Evolutionary conservation across 495 filamentous ascomycete genomes (phyloP).

Genomic region (Neurospora intermedia): DNA sequence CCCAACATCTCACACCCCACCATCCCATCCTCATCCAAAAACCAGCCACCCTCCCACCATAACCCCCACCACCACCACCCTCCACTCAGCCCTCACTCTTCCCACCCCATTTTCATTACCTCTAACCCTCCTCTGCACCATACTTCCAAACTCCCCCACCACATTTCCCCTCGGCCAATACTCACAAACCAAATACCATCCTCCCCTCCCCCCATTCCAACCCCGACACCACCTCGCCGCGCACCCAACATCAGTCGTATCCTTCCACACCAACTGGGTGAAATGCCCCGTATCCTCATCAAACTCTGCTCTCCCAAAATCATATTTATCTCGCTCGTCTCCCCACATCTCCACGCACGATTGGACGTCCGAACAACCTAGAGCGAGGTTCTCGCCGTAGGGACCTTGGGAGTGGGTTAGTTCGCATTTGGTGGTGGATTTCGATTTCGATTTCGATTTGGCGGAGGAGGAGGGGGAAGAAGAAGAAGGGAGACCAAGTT

Average conservation of each 20-base stretch:
- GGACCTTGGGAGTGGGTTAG: conserved; percentile 58
- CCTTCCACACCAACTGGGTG: conserved; percentile 74
- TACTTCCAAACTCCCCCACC: conserved; percentile 40
- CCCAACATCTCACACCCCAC: not conserved
- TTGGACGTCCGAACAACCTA: conserved; percentile 51
- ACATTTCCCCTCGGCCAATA: conserved; percentile 70
- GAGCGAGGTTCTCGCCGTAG: conserved; percentile 70
- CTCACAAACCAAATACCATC: conserved; percentile 75
- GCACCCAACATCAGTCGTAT: conserved; percentile 60
- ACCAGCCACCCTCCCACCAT: not conserved
- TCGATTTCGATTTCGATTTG: not conserved
- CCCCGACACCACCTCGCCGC: conserved; percentile 48
- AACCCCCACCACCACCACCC: not conserved
- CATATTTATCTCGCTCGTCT: conserved; percentile 47
- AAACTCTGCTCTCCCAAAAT: conserved; percentile 47
- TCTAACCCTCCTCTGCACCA: conserved; percentile 31
- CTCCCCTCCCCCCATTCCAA: conserved; percentile 8
- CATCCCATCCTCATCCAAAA: not conserved
- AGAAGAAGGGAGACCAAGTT: not conserved
- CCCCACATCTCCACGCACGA: conserved; percentile 57
- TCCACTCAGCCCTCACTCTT: not conserved
- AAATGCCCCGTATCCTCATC: conserved; percentile 66
- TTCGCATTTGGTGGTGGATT: conserved; percentile 29
- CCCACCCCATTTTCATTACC: conserved; percentile 5
- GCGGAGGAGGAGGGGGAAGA: not conserved